Conservation (phyloP, 2,329 filamentous ascomycete genomes). For the Colletotrichum cereale region DNA sequence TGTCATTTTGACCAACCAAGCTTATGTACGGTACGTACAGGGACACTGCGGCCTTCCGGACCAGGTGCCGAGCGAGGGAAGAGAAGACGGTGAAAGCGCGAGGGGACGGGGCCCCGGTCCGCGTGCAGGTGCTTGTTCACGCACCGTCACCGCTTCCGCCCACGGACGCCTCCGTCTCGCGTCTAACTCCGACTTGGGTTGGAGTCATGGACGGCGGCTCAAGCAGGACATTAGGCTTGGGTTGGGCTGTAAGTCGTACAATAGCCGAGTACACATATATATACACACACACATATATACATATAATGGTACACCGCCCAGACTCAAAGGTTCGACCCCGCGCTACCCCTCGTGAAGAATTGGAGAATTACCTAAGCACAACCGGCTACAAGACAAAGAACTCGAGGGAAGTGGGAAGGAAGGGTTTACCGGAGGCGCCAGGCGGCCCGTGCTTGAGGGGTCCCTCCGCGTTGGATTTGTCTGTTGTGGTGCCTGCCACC, state of each 20-base stretch:
- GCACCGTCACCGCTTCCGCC: conserved; percentile 5
- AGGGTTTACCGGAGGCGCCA: conserved; percentile 10
- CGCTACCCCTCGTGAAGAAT: conserved; percentile 20
- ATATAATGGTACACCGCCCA: conserved; percentile 38
- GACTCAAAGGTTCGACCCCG: conserved; percentile 23
- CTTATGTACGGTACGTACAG: no score
- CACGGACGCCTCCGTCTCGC: conserved; percentile 3
- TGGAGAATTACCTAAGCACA: conserved; percentile 9
- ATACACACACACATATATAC: not conserved
- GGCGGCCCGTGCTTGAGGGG: conserved; percentile 14
- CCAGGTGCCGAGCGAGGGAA: no score
- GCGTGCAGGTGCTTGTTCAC: conserved; percentile 3
- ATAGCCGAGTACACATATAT: no score
- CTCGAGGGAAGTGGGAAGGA: not conserved
- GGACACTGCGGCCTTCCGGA: no score
- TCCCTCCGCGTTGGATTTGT: not conserved
- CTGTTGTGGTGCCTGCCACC: not conserved
- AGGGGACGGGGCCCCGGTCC: not conserved
- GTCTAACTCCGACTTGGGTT: not conserved
- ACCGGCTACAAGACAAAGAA: not conserved
- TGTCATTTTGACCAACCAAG: not conserved
- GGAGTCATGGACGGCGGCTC: not conserved
- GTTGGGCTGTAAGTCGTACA: no score
- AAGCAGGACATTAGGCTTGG: not conserved
- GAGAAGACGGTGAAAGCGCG: not conserved